phyloP scores from a whole-genome alignment of 2,329 filamentous ascomycete species.

The Ciborinia camelliae region DNA sequence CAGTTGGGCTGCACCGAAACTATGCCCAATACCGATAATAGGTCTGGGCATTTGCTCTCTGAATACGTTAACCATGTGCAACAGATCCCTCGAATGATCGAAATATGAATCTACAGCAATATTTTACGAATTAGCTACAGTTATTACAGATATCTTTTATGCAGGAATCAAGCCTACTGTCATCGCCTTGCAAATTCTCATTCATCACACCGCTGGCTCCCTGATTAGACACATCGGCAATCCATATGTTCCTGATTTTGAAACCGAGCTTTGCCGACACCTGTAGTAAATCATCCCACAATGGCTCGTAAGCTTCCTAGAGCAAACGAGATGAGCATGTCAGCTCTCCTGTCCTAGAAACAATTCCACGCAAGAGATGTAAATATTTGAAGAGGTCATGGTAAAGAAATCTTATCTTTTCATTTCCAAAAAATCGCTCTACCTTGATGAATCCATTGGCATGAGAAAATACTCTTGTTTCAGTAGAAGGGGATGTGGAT shows the following conservation, averaged over 20 bases:
- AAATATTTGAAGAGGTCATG: too few relatives aligned
- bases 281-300: neutral
- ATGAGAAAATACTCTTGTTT: too few relatives aligned
- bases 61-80: slow-evolving; percentile 1
- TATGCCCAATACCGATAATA: neutral
- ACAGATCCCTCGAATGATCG: slow-evolving; percentile 1
- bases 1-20: neutral
- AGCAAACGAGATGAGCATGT: too few relatives aligned
- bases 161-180: too few relatives aligned
- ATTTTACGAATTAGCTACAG: too few relatives aligned
- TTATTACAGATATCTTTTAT: too few relatives aligned
- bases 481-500: too few relatives aligned
- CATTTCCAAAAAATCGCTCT: too few relatives aligned
- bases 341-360: too few relatives aligned
- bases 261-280: neutral
- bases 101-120: neutral
- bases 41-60: neutral
- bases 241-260: neutral
- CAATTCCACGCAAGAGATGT: too few relatives aligned
- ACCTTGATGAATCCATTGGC: too few relatives aligned
- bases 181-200: neutral
- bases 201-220: neutral
- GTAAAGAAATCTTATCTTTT: too few relatives aligned
- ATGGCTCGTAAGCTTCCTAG: neutral
- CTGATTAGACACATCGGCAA: neutral